These are phyloP conservation scores for Aspergillus latus DNA, from an alignment of 2,329 filamentous ascomycete species.

Conservation along the genomic window DNA sequence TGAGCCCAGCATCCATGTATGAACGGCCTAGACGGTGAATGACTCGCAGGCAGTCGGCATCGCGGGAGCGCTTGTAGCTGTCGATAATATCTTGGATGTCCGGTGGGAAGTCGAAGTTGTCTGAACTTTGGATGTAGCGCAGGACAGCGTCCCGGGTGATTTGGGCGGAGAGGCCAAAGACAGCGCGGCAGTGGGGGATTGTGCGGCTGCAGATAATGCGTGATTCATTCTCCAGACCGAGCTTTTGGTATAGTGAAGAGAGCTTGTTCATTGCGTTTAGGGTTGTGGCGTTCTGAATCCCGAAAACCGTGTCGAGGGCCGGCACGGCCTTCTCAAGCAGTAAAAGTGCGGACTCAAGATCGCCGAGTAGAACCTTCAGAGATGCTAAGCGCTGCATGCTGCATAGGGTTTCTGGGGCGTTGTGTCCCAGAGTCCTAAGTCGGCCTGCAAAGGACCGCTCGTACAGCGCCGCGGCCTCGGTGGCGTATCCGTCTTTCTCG, in stretches of 20 bases:
- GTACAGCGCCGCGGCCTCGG: slow-evolving; percentile 31
- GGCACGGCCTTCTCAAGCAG: slow-evolving; percentile 32
- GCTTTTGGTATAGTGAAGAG: slow-evolving; percentile 31
- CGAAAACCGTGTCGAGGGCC: slow-evolving; percentile 31
- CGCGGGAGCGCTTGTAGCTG: slow-evolving; percentile 27
- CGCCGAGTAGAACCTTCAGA: slow-evolving; percentile 28
- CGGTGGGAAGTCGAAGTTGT: slow-evolving; percentile 31
- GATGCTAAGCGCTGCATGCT: slow-evolving; percentile 34
- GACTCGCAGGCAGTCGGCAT: slow-evolving; percentile 27
- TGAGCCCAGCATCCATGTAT: slow-evolving; percentile 32
- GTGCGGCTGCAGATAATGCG: slow-evolving; percentile 25
- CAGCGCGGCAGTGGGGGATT: slow-evolving; percentile 28
- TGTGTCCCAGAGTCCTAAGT: slow-evolving; percentile 29
- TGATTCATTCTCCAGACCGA: slow-evolving; percentile 29
- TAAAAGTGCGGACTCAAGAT: slow-evolving; percentile 29
- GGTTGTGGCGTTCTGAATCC: slow-evolving; percentile 30
- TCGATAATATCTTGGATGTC: slow-evolving; percentile 30
- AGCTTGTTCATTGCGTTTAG: slow-evolving; percentile 33
- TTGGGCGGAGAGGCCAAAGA: slow-evolving; percentile 26
- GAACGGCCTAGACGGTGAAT: slow-evolving; percentile 29
- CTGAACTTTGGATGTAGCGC: slow-evolving; percentile 28
- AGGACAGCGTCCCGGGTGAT: slow-evolving; percentile 28
- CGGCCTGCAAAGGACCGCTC: slow-evolving; percentile 33
- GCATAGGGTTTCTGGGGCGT: slow-evolving; percentile 32
- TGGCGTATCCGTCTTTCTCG: slow-evolving; percentile 32